Evolutionary conservation across 2,329 filamentous ascomycete species (phyloP), one percentile per base, ranked within the genome.

Genomic region (Colletotrichum filicis): DNA sequence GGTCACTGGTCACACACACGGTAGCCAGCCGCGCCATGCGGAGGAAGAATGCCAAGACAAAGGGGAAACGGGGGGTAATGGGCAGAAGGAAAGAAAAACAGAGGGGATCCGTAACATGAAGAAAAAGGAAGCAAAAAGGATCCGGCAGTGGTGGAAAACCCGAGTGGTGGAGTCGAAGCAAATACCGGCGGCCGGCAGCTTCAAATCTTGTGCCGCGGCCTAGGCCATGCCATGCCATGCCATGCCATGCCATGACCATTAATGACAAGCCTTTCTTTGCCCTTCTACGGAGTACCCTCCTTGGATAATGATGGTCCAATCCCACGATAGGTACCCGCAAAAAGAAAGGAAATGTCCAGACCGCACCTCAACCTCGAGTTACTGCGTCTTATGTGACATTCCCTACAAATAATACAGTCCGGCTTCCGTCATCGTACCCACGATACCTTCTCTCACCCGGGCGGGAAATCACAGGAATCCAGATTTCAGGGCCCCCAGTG

Each of bases 161-260:
- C 59, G 69, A 73, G 52, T 60, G 59, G 66, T 69, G 66, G 66
- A 64, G 55, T 52, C 2, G 11, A 37, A 37, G 22, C 55, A 69
- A 60, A 56, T 73, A 73, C 59, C 66, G 70, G 46, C 58, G 57
- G 46, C 66, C 66, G 70, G 66, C 70, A 69, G 22, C 66, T 69
- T 59, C n/a, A n/a, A 49, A 19, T 69, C 24, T 55, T 56, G 53
- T 37, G 46, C 49, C 60, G 60, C 60, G 19, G 46, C 11, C 19
- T 14, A 6, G 69, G 66, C 59, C 58, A 49, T 30, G n/a, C 19
- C 53, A 57, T 68, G 46, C 49, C 52, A 67, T 37, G 26, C 16
- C 59, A 57, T 68, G 46, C 49, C 52, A 67, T 37, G 26, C 16
- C 59, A 28, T 49, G 56, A 22, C 56, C 24, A 35, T 37, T 30